phyloP scores from a whole-genome alignment of 2,329 filamentous ascomycete genomes.

The Trichoderma harzianum region DNA sequence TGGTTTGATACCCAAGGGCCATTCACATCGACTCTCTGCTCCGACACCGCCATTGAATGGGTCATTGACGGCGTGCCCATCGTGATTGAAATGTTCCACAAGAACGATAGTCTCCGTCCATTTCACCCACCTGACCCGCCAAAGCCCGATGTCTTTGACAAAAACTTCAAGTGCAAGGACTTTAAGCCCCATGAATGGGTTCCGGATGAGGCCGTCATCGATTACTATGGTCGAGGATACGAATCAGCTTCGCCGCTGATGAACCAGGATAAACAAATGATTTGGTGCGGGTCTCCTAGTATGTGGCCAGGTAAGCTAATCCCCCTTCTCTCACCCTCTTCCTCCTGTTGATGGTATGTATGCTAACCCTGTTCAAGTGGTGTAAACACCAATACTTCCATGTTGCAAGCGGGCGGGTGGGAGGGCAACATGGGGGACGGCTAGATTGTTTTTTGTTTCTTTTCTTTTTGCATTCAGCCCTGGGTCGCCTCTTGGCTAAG shows the following conservation, averaged over 20 bases:
- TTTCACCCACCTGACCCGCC: not conserved
- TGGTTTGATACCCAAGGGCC: not conserved
- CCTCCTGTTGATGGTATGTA: not conserved
- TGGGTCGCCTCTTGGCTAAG: not conserved
- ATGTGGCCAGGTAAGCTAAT: not conserved
- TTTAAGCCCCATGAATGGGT: not conserved
- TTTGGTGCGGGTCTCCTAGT: not conserved
- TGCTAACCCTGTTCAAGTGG: not conserved
- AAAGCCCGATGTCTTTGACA: not conserved
- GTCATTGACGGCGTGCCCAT: not conserved
- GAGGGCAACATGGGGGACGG: not conserved
- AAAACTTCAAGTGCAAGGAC: not conserved
- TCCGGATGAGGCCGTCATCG: not conserved
- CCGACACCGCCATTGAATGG: not conserved
- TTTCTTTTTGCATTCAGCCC: not conserved
- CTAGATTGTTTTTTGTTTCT: not conserved
- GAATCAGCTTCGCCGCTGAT: not conserved
- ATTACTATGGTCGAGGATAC: not conserved
- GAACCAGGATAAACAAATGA: not conserved
- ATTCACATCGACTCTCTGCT: not conserved
- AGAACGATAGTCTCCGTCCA: not conserved
- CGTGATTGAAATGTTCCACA: conserved; percentile 1
- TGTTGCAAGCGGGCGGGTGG: not conserved
- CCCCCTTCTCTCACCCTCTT: not conserved
- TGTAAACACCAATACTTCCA: not conserved